Evolutionary conservation across 1,284 basidiomycete genomes (phyloP).

Genomic region (Boletellus deceptivus): DNA sequence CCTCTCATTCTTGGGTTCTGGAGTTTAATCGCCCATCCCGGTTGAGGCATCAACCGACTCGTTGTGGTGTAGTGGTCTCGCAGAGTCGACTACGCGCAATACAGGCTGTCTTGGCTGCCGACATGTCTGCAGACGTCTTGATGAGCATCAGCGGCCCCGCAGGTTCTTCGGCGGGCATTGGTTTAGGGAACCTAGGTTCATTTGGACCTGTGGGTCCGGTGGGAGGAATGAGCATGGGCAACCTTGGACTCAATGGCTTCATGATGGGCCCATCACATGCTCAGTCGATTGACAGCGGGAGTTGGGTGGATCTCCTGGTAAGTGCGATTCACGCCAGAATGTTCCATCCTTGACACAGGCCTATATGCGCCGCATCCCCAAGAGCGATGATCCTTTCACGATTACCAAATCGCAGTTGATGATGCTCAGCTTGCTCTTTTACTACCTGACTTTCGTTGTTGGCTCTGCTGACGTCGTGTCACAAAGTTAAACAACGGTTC

Average conservation of each 20-base stretch:
- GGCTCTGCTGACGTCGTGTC: constrained; percentile 13
- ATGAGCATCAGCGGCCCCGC: constrained; percentile 23
- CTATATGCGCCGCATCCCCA: not conserved
- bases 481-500: constrained; percentile 27
- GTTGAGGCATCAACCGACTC: constrained; percentile 37
- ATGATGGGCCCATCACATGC: constrained; percentile 24
- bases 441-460: not conserved
- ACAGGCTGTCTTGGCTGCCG: constrained; percentile 21
- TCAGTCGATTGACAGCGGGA: constrained; percentile 30
- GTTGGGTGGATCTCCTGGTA: constrained; percentile 72
- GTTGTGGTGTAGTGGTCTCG: constrained; percentile 62
- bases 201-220: constrained; percentile 28
- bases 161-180: constrained; percentile 11
- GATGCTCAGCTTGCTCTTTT: not conserved
- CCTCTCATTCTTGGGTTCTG: constrained; percentile 57
- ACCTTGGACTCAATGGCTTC: constrained; percentile 46
- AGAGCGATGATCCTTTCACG: not conserved
- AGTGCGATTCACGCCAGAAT: constrained; percentile 22
- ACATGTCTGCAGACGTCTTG: constrained; percentile 25
- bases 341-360: not conserved
- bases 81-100: constrained; percentile 65
- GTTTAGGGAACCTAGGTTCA: constrained; percentile 23
- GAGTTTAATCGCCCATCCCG: constrained; percentile 56
- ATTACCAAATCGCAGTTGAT: not conserved
- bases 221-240: constrained; percentile 38